Evolutionary conservation across 225 moss, liverwort and hornwort species (phyloP), one percentile per base, ranked within the genome.

Genomic region (Thuidium tamariscinum): DNA sequence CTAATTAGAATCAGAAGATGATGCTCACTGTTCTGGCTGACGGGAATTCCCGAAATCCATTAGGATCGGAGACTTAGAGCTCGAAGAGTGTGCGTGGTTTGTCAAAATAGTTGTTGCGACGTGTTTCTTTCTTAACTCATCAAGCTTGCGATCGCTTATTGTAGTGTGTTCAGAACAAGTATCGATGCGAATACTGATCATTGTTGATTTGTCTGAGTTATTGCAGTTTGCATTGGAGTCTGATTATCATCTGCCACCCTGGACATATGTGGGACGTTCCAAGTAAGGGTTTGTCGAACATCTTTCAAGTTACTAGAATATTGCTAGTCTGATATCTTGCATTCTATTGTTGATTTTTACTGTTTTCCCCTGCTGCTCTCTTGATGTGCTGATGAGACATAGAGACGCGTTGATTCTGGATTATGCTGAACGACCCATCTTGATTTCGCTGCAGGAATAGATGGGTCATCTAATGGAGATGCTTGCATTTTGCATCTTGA

Each of bases 211-310:
- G 64, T 81, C 66, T 1, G 85, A 62, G 80, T 86, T 74, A 34
- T 88, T 86, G 89, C 93, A 93, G 93, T 92, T 89, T 93, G 46
- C 93, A 93, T 81, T 93, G 93, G 93, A 93, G 93, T 86, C 66
- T 93, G 89, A 89, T 93, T 63, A 93, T 93, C 59, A 92, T 93
- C 77, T 93, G 93, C 67, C 93, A 93, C 80, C 92, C 93, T 80
- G 93, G 93, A 77, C 89, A 91, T 76, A 85, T 92, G 70, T 88
- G 87, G 89, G 80, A 80, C 54, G 65, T 78, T 88, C 66, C 92
- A 79, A 82, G 93, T 92, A 87, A 89, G 85, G 77, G 64, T 54
- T 85, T 65, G 66, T 65, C 17, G 34, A 77, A 65, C 61, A 80
- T 82, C 66, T 80, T 89, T 39, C 56, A 56, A 74, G 44, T 82